Conservation (phyloP, 192 early-diverging fungal genomes). For the Linnemannia schmuckeri region DNA sequence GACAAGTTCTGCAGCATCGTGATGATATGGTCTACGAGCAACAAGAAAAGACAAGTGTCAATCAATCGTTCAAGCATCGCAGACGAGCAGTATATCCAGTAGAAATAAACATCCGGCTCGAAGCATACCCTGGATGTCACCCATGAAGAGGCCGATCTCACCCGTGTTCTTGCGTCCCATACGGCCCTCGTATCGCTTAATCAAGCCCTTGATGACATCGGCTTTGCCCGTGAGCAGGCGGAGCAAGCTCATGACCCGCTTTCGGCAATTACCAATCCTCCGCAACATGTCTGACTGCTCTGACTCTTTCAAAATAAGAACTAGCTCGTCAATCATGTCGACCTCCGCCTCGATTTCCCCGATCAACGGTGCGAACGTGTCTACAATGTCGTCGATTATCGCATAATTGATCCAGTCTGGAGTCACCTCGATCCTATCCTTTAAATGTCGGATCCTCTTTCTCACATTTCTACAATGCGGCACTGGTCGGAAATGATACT, state of each 20-base stretch:
- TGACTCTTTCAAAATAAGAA: constrained; percentile 78
- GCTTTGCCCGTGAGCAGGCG: constrained; percentile 64
- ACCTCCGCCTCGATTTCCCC: constrained; percentile 84
- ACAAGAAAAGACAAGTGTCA: neutral
- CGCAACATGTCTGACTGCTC: constrained; percentile 71
- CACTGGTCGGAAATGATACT: constrained; percentile 77
- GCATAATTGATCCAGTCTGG: constrained; percentile 77
- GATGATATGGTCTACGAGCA: constrained; percentile 74
- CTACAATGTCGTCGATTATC: constrained; percentile 85
- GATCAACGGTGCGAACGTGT: constrained; percentile 82
- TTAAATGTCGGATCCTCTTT: constrained; percentile 78
- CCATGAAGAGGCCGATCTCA: constrained; percentile 80
- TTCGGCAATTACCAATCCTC: constrained; percentile 65
- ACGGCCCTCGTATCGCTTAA: constrained; percentile 68
- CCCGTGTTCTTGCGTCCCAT: constrained; percentile 52
- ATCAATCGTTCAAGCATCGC: neutral
- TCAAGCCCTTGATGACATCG: constrained; percentile 69
- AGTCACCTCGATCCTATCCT: constrained; percentile 73
- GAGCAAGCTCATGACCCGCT: constrained; percentile 62
- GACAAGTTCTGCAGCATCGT: constrained; percentile 84
- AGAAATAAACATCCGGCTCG: neutral
- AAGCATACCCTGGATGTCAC: constrained; percentile 79
- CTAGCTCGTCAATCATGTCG: constrained; percentile 85
- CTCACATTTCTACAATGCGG: constrained; percentile 77
- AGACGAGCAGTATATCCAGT: neutral